Conservation (phyloP, 768 basidiomycete species). For the Amylocystis lapponica region DNA sequence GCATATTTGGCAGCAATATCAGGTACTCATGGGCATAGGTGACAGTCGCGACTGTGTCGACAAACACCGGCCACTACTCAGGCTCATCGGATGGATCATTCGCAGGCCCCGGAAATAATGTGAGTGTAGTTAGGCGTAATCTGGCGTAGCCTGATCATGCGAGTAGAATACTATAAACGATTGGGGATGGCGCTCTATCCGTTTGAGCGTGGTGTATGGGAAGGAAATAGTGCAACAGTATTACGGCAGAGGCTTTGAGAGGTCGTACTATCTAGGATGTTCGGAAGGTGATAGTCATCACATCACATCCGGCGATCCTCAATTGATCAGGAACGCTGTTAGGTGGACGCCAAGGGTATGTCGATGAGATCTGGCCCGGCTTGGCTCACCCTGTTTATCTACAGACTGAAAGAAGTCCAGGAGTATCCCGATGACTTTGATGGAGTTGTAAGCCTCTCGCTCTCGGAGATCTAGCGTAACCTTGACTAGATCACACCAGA, state of each 20-base stretch:
- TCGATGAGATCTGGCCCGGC: background rate
- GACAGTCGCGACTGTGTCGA: conserved; percentile 21
- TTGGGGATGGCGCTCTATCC: conserved; percentile 23
- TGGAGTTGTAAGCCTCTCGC: conserved; percentile 18
- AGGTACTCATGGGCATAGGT: no score
- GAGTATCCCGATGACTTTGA: conserved; percentile 29
- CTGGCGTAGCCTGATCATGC: background rate
- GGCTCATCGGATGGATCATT: conserved; percentile 10
- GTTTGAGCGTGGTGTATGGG: conserved; percentile 19
- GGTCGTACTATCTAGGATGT: conserved; percentile 27
- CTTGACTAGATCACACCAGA: conserved; percentile 7
- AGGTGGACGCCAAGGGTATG: conserved; percentile 27
- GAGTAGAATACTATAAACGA: conserved; percentile 23
- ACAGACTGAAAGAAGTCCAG: conserved; percentile 19
- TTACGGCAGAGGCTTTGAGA: conserved; percentile 16
- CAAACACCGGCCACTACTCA: conserved; percentile 19
- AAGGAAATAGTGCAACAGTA: conserved; percentile 24
- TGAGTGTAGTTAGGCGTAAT: conserved; percentile 1
- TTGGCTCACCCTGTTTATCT: no score
- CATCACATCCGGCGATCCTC: background rate
- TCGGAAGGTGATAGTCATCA: conserved; percentile 16
- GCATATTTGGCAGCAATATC: no score
- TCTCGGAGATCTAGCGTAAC: background rate
- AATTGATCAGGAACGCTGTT: background rate
- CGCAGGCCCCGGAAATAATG: conserved; percentile 20